Conservation (phyloP, 148 eudicot species). For the Camellia sinensis region DNA sequence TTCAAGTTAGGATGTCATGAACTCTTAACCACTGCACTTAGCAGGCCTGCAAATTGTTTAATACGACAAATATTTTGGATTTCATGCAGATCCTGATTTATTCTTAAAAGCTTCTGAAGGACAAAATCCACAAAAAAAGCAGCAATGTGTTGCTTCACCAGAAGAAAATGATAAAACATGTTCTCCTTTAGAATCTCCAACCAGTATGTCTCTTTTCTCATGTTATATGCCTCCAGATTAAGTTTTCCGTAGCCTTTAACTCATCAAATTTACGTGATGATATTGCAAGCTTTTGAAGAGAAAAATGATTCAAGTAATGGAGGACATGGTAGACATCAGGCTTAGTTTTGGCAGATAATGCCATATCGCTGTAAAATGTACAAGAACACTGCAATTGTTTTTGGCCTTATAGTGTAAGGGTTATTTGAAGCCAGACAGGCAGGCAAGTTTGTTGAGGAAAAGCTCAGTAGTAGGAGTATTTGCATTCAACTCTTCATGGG, state of each 20-base stretch:
- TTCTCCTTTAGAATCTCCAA: conserved; percentile 27
- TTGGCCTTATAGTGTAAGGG: background rate
- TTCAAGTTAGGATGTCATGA: background rate
- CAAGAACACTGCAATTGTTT: background rate
- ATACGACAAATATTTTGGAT: background rate
- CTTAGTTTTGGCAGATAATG: background rate
- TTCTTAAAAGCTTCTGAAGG: conserved; percentile 33
- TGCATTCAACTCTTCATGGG: background rate
- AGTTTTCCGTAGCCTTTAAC: background rate
- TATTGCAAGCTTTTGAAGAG: background rate
- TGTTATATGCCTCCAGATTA: background rate
- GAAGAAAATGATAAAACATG: conserved; percentile 28
- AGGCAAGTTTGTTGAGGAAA: background rate
- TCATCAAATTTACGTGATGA: background rate
- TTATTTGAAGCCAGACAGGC: background rate
- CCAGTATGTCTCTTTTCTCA: conserved; percentile 29
- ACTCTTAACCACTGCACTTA: background rate
- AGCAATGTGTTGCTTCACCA: conserved; percentile 27
- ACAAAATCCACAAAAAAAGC: conserved; percentile 27
- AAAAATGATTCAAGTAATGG: background rate
- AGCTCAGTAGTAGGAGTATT: background rate
- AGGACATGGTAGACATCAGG: background rate
- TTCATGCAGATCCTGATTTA: conserved; percentile 31
- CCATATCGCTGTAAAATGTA: background rate
- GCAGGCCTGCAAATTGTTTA: background rate